Percentiles rank a stretch among this genome's conserved stretches.
These are phyloP conservation scores for Cladophialophora exuberans DNA, from an alignment of 2,329 filamentous ascomycete species.

Conservation along the genomic window DNA sequence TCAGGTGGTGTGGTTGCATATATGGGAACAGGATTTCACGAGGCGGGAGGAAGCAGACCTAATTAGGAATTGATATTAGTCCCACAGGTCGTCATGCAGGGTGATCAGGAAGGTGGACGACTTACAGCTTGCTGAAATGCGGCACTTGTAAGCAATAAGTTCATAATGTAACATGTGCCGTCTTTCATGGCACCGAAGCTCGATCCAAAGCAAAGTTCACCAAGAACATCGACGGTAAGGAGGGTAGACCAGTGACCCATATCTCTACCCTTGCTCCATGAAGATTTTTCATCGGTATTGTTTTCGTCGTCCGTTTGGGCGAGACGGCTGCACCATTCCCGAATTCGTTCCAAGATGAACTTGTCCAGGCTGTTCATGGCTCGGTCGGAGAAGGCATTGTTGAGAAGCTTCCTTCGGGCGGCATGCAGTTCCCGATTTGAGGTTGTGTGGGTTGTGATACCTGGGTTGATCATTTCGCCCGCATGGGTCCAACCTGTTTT, in stretches of 20 bases:
- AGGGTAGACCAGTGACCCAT: slow-evolving; percentile 51
- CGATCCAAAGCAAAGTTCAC: slow-evolving; percentile 47
- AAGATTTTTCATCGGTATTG: slow-evolving; percentile 4
- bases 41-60: slow-evolving; percentile 17
- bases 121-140: slow-evolving; percentile 15
- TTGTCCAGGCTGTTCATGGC: slow-evolving; percentile 49
- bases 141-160: slow-evolving; percentile 32
- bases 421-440: slow-evolving; percentile 23
- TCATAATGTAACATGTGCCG: slow-evolving; percentile 51
- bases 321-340: slow-evolving; percentile 42
- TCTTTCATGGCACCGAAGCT: slow-evolving; percentile 45
- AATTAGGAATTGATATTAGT: neutral
- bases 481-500: slow-evolving; percentile 54
- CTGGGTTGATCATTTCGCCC: slow-evolving; percentile 45
- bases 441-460: slow-evolving; percentile 45
- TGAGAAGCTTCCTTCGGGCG: slow-evolving; percentile 37
- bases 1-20: neutral
- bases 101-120: neutral
- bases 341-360: slow-evolving; percentile 49
- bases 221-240: slow-evolving; percentile 57
- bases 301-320: neutral
- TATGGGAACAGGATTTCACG: slow-evolving; percentile 19
- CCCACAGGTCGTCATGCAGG: neutral
- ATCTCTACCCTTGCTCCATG: slow-evolving; percentile 48
- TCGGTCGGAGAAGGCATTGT: slow-evolving; percentile 42